Conservation (phyloP, 1,284 basidiomycete species). For the Paramarasmius palmivorus region DNA sequence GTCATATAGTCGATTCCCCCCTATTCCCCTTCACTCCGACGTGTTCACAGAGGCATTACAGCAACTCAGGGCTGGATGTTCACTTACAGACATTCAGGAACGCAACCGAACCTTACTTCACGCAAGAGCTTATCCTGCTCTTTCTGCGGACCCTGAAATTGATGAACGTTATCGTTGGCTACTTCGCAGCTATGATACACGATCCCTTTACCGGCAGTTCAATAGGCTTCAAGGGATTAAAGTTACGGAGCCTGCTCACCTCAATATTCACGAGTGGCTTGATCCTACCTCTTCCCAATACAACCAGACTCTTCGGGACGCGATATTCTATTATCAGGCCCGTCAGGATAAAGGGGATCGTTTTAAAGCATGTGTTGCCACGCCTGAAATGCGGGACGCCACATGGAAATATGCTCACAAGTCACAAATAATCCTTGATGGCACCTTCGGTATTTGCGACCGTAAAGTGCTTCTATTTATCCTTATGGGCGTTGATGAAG, state of each 20-base stretch:
- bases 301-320: neutral
- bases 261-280: too few species aligned
- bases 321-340: slow-evolving; percentile 10
- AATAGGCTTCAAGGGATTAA: too few species aligned
- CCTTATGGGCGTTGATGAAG: slow-evolving; percentile 22
- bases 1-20: neutral
- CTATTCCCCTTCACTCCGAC: neutral
- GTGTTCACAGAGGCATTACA: slow-evolving; percentile 1
- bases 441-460: slow-evolving; percentile 24
- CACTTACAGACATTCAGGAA: neutral
- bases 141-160: too few species aligned
- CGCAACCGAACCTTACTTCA: neutral
- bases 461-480: slow-evolving; percentile 22
- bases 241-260: too few species aligned
- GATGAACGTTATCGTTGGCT: too few species aligned
- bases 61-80: neutral
- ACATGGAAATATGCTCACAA: slow-evolving; percentile 22
- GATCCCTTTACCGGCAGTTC: too few species aligned
- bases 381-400: slow-evolving; percentile 20
- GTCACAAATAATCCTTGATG: slow-evolving; percentile 17
- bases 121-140: too few species aligned
- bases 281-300: too few species aligned
- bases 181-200: too few species aligned
- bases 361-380: slow-evolving; percentile 17
- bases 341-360: slow-evolving; percentile 10